Conservation (phyloP, 495 filamentous ascomycete species). For the Aspergillus carlsbadensis region DNA sequence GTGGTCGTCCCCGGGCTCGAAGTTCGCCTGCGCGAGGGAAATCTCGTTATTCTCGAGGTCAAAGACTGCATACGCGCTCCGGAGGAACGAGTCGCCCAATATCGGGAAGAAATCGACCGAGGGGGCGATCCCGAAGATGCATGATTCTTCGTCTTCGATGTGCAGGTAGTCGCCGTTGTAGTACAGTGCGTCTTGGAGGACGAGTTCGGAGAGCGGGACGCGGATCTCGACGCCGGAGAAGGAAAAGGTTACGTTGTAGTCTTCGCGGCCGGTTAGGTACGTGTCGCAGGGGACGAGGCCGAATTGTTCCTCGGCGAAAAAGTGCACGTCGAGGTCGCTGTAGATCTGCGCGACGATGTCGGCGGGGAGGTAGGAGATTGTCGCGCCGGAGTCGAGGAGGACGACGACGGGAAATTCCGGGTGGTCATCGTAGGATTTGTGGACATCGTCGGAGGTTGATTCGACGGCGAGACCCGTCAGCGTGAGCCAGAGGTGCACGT, state of each 20-base stretch:
- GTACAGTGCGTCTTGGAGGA: conserved; percentile 12
- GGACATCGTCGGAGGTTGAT: conserved; percentile 25
- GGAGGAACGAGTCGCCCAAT: conserved; percentile 86
- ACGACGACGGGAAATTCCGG: conserved; percentile 53
- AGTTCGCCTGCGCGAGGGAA: conserved; percentile 70
- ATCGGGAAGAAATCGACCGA: conserved; percentile 58
- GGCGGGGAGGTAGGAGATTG: conserved; percentile 72
- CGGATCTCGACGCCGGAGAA: conserved; percentile 47
- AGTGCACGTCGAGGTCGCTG: conserved; percentile 59
- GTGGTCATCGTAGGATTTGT: conserved; percentile 45
- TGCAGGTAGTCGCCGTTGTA: conserved; percentile 4
- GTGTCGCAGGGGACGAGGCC: conserved; percentile 66
- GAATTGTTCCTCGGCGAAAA: conserved; percentile 39
- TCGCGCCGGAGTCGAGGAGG: conserved; percentile 77
- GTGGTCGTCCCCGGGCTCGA: conserved; percentile 61
- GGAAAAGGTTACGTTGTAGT: conserved; percentile 63
- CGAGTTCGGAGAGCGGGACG: conserved; percentile 26
- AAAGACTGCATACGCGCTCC: conserved; percentile 86
- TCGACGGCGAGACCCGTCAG: conserved; percentile 55
- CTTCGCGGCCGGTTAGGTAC: conserved; percentile 31
- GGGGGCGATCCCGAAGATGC: conserved; percentile 67
- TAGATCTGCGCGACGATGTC: conserved; percentile 59
- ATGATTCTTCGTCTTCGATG: conserved; percentile 35
- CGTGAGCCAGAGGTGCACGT: conserved; percentile 72
- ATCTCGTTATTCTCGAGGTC: conserved; percentile 82